Base-by-base conservation (phyloP, 192 early-diverging fungal species). In the Endogone sp. region DNA sequence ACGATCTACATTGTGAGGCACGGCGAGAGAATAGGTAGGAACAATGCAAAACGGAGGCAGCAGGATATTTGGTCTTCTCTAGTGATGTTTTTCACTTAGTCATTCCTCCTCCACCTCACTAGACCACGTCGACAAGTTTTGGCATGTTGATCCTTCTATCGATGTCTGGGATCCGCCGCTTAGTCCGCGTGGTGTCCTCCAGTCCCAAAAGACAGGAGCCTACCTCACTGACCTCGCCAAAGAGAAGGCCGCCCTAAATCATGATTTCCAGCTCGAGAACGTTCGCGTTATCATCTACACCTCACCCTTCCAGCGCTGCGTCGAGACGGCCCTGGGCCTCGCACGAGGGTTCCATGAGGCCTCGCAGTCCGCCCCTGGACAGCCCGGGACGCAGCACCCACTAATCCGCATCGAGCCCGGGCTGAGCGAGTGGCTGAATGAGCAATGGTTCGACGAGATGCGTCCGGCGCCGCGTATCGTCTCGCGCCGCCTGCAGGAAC, bases 301-400 rank as follows among this genome's bases (percentile, higher is more conserved):
- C 29, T 78, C 76, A 20, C 76, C 76, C 27, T 78, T 78, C 29
- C 76, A 73, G n/a, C 71, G 76, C 27, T 78, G 76, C 24, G 67
- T 78, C n/a, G 76, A 78, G 29, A 78, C 76, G 11, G 27, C 68
- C 0, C 37, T 78, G 23, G 76, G 76, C 3, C 59, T 78, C 37
- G 56, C 67, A 22, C 67, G 57, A 25, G 76, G 76, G 3, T 62
- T 78, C 27, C 31, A 70, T 26, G 29, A 70, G n/a, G 20, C 55
- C 10, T 55, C 63, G 44, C 30, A 58, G 20, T 13, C n/a, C 21
- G 25, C 24, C 4, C 63, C 16, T 49, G 16, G 37, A 16, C 6
- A 6, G 37, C 0, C 9, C 37, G 16, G 37, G 37, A 49, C 37
- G 37, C 16, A 6, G 9, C 37, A 49, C 6, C 37, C 37, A 49